Base-by-base conservation (phyloP, 768 basidiomycete species). In the Calocybe cyanea region DNA sequence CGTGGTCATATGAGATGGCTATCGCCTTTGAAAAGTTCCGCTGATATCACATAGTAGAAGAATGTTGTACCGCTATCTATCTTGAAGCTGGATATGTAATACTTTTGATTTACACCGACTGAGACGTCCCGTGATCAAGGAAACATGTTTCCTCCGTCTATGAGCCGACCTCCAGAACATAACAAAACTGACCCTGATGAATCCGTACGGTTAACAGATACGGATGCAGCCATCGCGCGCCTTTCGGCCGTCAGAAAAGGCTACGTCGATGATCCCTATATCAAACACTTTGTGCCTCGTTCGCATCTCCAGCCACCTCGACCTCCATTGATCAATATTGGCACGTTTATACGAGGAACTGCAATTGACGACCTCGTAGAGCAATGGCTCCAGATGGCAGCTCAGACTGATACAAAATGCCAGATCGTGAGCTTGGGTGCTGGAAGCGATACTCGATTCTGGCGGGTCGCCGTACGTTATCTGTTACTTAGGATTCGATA, bases 341-440 rank as follows among this genome's bases (percentile, higher is more conserved):
- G 96, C 14, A 99, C 96, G 1, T 89, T 87, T 55, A 80, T 95
- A 47, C 80, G 95, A 46, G 82, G 88, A 0, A 71, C 76, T 44
- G 89, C 81, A 5, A 80, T 98, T 30, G 96, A 96, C 56, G 64
- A 66, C 31, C 77, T 95, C 10, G 80, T 94, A 0, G 65, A 80
- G 21, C 64, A 71, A 37, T 93, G 87, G 77, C 54, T 92, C 17
- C 62, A 68, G 14, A 55, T 73, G 14, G 71, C 75, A 1, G 59
- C 63, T 33, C 58, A 56, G 17, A 68, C 68, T 7, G 72, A 65
- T n/a, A 72, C 64, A 49, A 60, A 61, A 46, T 83, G 80, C 53
- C 96, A 98, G 71, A 84, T 98, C 43, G 78, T 98, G n/a, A 95
- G 90, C 63, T 64, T 97, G 23, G 96, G 96, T 0, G 87, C 94